Evolutionary conservation across 495 filamentous ascomycete species (phyloP).

Genomic region (Cercophora scortea): DNA sequence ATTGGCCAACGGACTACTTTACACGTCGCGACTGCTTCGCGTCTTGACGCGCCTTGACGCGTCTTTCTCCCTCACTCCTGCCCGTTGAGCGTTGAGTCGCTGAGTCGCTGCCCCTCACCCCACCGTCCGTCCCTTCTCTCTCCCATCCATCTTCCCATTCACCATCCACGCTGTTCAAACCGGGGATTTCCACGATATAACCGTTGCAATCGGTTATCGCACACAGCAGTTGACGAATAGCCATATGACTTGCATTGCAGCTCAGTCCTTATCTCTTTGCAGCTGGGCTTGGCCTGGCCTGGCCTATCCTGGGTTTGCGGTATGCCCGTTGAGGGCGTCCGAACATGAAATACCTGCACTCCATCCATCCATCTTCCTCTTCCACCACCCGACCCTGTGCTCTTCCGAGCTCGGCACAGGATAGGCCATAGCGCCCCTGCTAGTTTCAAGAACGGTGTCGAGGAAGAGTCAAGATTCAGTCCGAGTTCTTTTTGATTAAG

Average conservation of each 20-base stretch:
- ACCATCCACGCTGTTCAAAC: background rate
- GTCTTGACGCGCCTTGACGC: conserved; percentile 11
- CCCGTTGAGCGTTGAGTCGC: background rate
- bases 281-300: background rate
- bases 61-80: background rate
- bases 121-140: background rate
- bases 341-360: no score
- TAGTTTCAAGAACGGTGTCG: no score
- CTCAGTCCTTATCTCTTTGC: background rate
- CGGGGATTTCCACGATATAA: conserved; percentile 5
- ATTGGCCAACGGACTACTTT: conserved; percentile 11
- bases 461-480: no score
- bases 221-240: background rate
- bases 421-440: no score
- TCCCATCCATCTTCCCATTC: background rate
- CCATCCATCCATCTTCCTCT: no score
- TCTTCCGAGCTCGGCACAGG: no score
- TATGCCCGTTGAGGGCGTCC: no score
- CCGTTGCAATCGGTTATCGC: conserved; percentile 10
- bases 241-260: background rate
- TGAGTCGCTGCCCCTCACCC: background rate
- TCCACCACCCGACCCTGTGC: no score
- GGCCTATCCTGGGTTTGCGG: background rate
- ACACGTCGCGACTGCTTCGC: conserved; percentile 11
- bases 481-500: no score